Percentiles rank a stretch among this genome's conserved stretches.
Evolutionary conservation across 208 protist genomes (phyloP).

Genomic region (Eutreptiella sp.): DNA sequence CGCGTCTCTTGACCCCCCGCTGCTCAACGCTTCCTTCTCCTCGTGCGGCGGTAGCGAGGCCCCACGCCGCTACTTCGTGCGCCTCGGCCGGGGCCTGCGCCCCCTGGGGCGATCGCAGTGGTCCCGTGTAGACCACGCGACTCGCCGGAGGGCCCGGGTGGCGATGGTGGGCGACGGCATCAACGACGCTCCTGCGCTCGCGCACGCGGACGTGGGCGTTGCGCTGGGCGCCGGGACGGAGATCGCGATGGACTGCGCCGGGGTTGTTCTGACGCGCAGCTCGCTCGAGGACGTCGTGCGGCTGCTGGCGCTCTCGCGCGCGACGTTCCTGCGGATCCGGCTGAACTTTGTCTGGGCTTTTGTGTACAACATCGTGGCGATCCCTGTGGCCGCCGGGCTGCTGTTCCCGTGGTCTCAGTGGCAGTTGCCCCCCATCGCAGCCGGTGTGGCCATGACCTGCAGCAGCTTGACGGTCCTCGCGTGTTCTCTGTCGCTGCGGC

Average conservation of each 20-base stretch:
- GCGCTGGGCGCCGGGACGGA: constrained; percentile 72
- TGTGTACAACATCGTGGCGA: constrained; percentile 65
- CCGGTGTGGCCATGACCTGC: constrained; percentile 64
- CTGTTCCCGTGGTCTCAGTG: constrained; percentile 40
- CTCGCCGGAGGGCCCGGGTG: too few species aligned
- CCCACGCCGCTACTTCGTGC: too few species aligned
- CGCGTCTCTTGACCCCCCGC: too few species aligned
- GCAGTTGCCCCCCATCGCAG: constrained; percentile 62
- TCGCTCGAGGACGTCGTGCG: constrained; percentile 45
- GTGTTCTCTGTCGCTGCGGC: constrained; percentile 59
- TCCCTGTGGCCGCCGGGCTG: constrained; percentile 69
- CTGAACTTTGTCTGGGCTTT: constrained; percentile 74
- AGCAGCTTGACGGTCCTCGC: constrained; percentile 67
- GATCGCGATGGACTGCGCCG: constrained; percentile 67
- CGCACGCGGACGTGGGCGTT: constrained; percentile 69
- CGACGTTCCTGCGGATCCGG: constrained; percentile 55
- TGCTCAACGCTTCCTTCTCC: too few species aligned
- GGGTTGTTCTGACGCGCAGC: constrained; percentile 57
- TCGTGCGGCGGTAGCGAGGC: too few species aligned
- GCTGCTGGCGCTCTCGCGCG: constrained; percentile 51
- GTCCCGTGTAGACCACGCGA: not conserved
- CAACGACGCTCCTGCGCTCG: constrained; percentile 66
- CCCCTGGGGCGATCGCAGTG: not conserved
- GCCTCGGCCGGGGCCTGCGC: not conserved
- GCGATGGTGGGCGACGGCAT: constrained; percentile 74